These are phyloP conservation scores for Sugiyamaella xylanicola DNA, from an alignment of 1,139 yeast species.

Conservation along the genomic window DNA sequence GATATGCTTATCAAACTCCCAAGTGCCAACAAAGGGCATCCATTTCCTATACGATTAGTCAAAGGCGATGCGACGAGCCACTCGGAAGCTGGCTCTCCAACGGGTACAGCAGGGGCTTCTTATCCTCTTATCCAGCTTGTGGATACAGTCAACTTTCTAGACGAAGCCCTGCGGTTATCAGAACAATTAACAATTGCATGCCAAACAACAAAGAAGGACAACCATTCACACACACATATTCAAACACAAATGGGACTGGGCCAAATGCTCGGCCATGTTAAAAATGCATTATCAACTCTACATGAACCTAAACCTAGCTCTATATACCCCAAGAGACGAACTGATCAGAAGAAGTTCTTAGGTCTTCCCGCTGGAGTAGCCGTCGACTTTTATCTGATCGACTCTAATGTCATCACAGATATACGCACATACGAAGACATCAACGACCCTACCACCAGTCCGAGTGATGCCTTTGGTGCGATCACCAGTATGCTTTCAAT, in stretches of 20 bases:
- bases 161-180: conserved; percentile 24
- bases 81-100: neutral
- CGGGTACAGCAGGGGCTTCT: conserved; percentile 2
- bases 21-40: conserved; percentile 25
- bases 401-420: conserved; percentile 36
- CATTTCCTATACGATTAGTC: conserved; percentile 26
- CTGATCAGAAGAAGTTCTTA: conserved; percentile 23
- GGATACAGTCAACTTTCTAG: conserved; percentile 33
- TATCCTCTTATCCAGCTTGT: conserved; percentile 33
- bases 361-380: conserved; percentile 29
- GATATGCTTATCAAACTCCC: conserved; percentile 35
- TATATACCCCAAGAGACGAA: conserved; percentile 30
- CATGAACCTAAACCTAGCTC: conserved; percentile 29
- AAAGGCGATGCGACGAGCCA: conserved; percentile 2
- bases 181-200: conserved; percentile 7
- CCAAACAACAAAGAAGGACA: conserved; percentile 6
- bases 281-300: conserved; percentile 30
- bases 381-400: conserved; percentile 36
- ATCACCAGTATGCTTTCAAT: conserved; percentile 18
- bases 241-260: conserved; percentile 23
- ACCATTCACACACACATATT: conserved; percentile 6
- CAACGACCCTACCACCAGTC: conserved; percentile 17
- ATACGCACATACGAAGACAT: conserved; percentile 32
- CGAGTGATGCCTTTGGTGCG: conserved; percentile 17
- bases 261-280: conserved; percentile 25